Conservation (phyloP, 352 stramenopile species). For the Pseudoperonospora humuli region DNA sequence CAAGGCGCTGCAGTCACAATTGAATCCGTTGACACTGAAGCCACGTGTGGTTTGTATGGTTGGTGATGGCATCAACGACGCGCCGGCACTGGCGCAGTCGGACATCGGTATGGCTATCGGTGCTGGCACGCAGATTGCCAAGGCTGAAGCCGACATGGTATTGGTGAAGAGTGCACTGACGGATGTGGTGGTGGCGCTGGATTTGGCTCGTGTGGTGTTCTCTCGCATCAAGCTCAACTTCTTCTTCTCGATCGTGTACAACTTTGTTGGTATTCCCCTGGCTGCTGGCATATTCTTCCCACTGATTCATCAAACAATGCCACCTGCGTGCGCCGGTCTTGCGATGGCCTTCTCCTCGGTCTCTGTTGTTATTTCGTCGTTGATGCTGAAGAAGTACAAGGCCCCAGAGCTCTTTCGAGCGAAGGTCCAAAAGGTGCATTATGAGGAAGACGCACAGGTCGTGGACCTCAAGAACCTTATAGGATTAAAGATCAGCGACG, state of each 20-base stretch:
- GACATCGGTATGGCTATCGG: slow-evolving; percentile 91
- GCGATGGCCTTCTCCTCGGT: slow-evolving; percentile 95
- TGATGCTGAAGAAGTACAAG: slow-evolving; percentile 87
- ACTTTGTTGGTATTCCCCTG: slow-evolving; percentile 74
- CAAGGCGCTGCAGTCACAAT: slow-evolving; percentile 62
- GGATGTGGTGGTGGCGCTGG: slow-evolving; percentile 78
- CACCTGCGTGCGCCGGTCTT: slow-evolving; percentile 91
- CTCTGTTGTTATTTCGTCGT: slow-evolving; percentile 91
- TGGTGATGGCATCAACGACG: slow-evolving; percentile 94
- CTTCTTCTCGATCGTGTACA: slow-evolving; percentile 86
- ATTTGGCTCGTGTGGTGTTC: slow-evolving; percentile 77
- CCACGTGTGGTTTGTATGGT: slow-evolving; percentile 88
- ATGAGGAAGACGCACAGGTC: slow-evolving; percentile 57
- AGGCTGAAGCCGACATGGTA: slow-evolving; percentile 84
- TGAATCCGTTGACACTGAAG: slow-evolving; percentile 64
- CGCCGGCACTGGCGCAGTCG: slow-evolving; percentile 85
- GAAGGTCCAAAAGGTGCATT: no score
- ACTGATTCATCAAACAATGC: slow-evolving; percentile 84
- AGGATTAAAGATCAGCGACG: slow-evolving; percentile 43
- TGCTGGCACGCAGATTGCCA: slow-evolving; percentile 86
- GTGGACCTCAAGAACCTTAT: slow-evolving; percentile 76
- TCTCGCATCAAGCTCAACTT: slow-evolving; percentile 82
- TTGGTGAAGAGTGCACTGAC: slow-evolving; percentile 79
- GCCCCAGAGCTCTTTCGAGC: slow-evolving; percentile 26
- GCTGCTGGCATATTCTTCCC: slow-evolving; percentile 83